Evolutionary conservation across 148 eudicot species (phyloP).

Genomic region (Suaeda aralocaspica): DNA sequence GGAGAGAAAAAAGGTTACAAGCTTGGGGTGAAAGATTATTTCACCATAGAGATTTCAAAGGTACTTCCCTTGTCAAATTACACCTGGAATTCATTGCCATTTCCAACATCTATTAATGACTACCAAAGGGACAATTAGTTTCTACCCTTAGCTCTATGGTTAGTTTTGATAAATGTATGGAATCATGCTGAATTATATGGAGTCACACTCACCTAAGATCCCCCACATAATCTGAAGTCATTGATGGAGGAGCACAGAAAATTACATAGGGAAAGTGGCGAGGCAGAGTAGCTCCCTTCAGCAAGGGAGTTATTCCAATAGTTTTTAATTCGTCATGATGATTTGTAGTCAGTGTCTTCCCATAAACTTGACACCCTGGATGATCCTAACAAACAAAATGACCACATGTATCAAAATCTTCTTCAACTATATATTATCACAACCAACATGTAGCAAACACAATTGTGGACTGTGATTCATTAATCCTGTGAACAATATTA

Average conservation of each 20-base stretch:
- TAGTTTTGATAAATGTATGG: neutral
- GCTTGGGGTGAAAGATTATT: too few relatives aligned
- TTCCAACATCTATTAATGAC: too few relatives aligned
- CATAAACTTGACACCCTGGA: slow-evolving; percentile 58
- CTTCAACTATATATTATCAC: neutral
- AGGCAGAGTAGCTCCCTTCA: slow-evolving; percentile 39
- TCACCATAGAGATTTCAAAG: too few relatives aligned
- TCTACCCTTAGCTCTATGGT: neutral
- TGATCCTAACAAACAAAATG: slow-evolving; percentile 45
- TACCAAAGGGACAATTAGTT: too few relatives aligned
- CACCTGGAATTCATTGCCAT: too few relatives aligned
- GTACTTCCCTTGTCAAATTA: too few relatives aligned
- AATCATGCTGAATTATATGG: neutral
- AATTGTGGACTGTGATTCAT: too few relatives aligned
- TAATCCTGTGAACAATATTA: too few relatives aligned
- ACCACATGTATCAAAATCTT: neutral
- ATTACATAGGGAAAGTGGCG: slow-evolving; percentile 67
- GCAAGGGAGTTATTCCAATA: slow-evolving; percentile 55
- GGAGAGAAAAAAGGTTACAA: too few relatives aligned
- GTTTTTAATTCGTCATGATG: slow-evolving; percentile 71
- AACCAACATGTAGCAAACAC: too few relatives aligned
- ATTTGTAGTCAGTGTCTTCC: slow-evolving; percentile 62
- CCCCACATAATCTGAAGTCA: slow-evolving; percentile 58
- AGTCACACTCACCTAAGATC: slow-evolving; percentile 52
- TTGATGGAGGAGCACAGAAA: slow-evolving; percentile 88